phyloP scores from a whole-genome alignment of 2,329 filamentous ascomycete species.

The Madurella mycetomatis region DNA sequence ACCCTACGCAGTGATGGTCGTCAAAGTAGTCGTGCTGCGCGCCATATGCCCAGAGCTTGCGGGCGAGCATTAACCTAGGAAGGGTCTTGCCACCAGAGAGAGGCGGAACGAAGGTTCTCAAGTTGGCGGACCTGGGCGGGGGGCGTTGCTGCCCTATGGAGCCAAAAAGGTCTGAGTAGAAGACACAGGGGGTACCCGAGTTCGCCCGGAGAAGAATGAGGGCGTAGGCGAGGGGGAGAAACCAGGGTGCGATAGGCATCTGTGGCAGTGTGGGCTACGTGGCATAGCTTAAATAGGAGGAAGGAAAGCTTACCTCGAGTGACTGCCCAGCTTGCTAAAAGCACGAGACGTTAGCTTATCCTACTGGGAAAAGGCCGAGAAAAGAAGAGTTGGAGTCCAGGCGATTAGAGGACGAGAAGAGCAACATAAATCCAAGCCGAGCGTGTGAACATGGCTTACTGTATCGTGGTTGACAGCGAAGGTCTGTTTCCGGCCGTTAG shows the following conservation, averaged over 20 bases:
- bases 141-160: constrained; percentile 45
- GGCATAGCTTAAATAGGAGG: neutral
- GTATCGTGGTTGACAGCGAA: constrained; percentile 68
- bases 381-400: neutral
- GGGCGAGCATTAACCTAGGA: constrained; percentile 55
- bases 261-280: constrained; percentile 18
- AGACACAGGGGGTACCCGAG: constrained; percentile 61
- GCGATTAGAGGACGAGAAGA: no score
- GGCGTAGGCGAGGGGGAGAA: constrained; percentile 64
- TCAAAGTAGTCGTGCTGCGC: constrained; percentile 61
- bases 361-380: neutral
- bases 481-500: constrained; percentile 37
- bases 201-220: constrained; percentile 59
- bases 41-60: constrained; percentile 64
- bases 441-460: constrained; percentile 25
- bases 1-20: constrained; percentile 55
- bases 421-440: neutral
- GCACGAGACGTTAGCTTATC: neutral
- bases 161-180: constrained; percentile 67
- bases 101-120: constrained; percentile 31
- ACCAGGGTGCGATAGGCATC: constrained; percentile 56
- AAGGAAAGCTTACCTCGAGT: constrained; percentile 41
- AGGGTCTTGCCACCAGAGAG: constrained; percentile 48
- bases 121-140: constrained; percentile 36
- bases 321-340: constrained; percentile 56